phyloP scores from a whole-genome alignment of 139 green algal genomes.

The Tetradesmus lagerheimii region DNA sequence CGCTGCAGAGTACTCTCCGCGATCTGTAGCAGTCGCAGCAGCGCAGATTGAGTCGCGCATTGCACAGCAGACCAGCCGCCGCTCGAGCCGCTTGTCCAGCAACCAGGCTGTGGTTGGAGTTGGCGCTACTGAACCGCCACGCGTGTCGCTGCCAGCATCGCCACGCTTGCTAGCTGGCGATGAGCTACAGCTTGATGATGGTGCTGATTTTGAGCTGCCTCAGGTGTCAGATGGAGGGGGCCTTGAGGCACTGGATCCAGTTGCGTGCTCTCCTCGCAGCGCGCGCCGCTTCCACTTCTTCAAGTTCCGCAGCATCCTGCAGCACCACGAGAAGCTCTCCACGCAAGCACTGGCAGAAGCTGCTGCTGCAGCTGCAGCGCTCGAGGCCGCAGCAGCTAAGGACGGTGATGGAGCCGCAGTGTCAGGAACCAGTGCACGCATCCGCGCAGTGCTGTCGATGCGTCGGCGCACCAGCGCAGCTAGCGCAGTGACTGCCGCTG shows the following conservation, averaged over 20 bases:
- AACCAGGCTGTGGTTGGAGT: neutral
- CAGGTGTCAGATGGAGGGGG: neutral
- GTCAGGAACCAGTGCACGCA: neutral
- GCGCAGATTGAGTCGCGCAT: conserved; percentile 24
- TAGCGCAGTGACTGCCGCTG: neutral
- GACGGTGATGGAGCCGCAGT: neutral
- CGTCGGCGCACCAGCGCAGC: neutral
- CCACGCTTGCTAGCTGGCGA: neutral
- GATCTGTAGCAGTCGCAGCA: conserved; percentile 28
- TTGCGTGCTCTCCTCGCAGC: conserved; percentile 1
- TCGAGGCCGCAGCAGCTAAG: neutral
- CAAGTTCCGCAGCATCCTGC: conserved; percentile 16
- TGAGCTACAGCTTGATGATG: neutral
- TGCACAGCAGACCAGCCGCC: neutral
- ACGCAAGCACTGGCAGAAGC: neutral
- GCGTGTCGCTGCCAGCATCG: neutral
- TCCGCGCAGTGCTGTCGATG: conserved; percentile 29
- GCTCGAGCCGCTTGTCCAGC: neutral
- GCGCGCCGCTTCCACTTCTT: conserved; percentile 6
- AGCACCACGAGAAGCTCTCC: conserved; percentile 21
- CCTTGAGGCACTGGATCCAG: neutral
- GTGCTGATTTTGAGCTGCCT: neutral
- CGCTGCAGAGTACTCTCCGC: neutral
- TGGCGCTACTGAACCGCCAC: neutral
- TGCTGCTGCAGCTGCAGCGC: neutral